A percentile compares a stretch with the other conserved stretches of the same genome.
Evolutionary conservation across 148 eudicot genomes (phyloP).

Genomic region (Oxyria digyna): DNA sequence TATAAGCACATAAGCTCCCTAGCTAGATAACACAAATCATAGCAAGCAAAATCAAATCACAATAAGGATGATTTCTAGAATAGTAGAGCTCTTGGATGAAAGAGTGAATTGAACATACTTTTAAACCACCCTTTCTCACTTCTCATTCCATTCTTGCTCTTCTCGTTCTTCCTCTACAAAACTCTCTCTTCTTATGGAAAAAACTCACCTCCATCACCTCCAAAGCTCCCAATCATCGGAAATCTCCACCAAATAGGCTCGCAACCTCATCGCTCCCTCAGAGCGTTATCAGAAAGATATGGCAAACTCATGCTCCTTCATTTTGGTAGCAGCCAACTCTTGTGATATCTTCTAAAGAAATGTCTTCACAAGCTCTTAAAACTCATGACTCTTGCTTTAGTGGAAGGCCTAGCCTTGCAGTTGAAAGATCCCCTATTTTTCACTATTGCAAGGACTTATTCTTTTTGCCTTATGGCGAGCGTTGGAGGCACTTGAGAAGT

Average conservation of each 20-base stretch:
- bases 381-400: not conserved
- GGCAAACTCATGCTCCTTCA: conserved; percentile 12
- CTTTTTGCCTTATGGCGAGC: not conserved
- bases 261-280: not conserved
- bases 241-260: not conserved
- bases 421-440: not conserved
- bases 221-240: conserved; percentile 7
- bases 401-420: not conserved
- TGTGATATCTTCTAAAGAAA: not conserved
- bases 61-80: not conserved
- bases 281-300: not conserved
- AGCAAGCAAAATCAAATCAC: too few species aligned
- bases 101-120: too few species aligned
- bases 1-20: too few species aligned
- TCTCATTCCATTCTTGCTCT: not conserved
- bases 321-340: conserved; percentile 7
- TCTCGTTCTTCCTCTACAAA: not conserved
- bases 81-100: not conserved
- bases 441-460: not conserved
- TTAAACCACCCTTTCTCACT: not conserved
- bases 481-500: not conserved
- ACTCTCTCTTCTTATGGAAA: not conserved
- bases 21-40: too few species aligned
- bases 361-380: not conserved
- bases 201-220: not conserved